Evolutionary conservation across 306 rosid species (phyloP).

Genomic region (Medicago arabica): DNA sequence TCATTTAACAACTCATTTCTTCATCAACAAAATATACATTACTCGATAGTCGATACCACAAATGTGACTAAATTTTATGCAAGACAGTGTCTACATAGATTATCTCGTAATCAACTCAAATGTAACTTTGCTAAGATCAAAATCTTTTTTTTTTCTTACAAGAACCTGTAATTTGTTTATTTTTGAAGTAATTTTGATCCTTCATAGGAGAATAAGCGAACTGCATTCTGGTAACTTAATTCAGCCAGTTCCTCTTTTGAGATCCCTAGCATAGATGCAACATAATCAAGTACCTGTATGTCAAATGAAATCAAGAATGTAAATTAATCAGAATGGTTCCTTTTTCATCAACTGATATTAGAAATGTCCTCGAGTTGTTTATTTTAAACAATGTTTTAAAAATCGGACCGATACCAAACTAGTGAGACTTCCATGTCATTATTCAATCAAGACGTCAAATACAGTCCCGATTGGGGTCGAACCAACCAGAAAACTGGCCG

Average conservation of each 20-base stretch:
- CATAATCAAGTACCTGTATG: constrained; percentile 55
- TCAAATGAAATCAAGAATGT: constrained; percentile 6
- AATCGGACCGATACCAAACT: neutral
- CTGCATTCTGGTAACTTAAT: constrained; percentile 48
- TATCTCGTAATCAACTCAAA: too few relatives aligned
- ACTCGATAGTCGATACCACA: too few relatives aligned
- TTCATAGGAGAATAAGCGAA: constrained; percentile 47
- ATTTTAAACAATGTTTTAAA: neutral
- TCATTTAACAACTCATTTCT: too few relatives aligned
- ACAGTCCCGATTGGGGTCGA: too few relatives aligned
- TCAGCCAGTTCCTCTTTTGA: constrained; percentile 51
- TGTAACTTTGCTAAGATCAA: neutral
- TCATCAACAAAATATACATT: too few relatives aligned
- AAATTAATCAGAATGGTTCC: neutral
- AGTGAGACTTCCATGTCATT: neutral
- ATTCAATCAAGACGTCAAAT: neutral
- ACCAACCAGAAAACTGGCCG: neutral
- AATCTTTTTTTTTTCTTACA: neutral
- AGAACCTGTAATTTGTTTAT: constrained; percentile 23
- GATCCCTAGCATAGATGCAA: constrained; percentile 51
- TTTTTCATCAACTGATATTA: constrained; percentile 20
- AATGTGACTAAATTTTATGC: neutral
- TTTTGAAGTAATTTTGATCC: constrained; percentile 45
- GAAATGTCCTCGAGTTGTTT: neutral
- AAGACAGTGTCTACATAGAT: too few relatives aligned